phyloP scores from a whole-genome alignment of 2,329 filamentous ascomycete species.

The Fusarium chlamydosporum region DNA sequence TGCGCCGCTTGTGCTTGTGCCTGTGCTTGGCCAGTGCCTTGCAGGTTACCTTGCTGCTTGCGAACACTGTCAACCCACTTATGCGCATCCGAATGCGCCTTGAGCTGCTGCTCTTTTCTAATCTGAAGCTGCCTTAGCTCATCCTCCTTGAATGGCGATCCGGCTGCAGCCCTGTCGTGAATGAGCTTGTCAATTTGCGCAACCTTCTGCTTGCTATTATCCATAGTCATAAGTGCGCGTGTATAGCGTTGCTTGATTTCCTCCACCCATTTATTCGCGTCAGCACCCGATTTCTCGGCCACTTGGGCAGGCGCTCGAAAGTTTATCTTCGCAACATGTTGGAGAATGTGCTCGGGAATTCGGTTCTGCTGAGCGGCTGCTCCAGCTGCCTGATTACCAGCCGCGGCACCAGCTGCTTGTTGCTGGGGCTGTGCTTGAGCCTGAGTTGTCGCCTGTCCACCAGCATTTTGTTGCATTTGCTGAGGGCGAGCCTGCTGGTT shows the following conservation, averaged over 20 bases:
- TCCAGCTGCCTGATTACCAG: slow-evolving; percentile 29
- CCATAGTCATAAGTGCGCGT: slow-evolving; percentile 65
- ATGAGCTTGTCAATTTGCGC: slow-evolving; percentile 59
- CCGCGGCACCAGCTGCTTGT: slow-evolving; percentile 24
- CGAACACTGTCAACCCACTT: slow-evolving; percentile 64
- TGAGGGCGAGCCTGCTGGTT: slow-evolving; percentile 48
- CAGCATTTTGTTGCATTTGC: slow-evolving; percentile 39
- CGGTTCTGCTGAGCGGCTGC: slow-evolving; percentile 51
- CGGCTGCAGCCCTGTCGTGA: slow-evolving; percentile 60
- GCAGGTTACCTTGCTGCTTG: slow-evolving; percentile 59
- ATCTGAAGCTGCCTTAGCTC: slow-evolving; percentile 63
- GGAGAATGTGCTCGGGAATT: slow-evolving; percentile 61
- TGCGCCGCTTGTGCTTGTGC: slow-evolving; percentile 34
- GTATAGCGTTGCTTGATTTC: slow-evolving; percentile 64
- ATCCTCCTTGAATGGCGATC: slow-evolving; percentile 62
- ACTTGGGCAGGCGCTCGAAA: slow-evolving; percentile 62
- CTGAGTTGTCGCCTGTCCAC: slow-evolving; percentile 46
- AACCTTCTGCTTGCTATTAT: slow-evolving; percentile 60
- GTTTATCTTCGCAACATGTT: slow-evolving; percentile 64
- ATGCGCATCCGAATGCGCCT: slow-evolving; percentile 62
- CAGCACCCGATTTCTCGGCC: slow-evolving; percentile 58
- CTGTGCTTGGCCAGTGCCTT: slow-evolving; percentile 48
- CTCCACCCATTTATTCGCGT: slow-evolving; percentile 65
- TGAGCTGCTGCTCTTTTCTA: slow-evolving; percentile 61
- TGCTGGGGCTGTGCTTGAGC: slow-evolving; percentile 45